phyloP scores from a whole-genome alignment of 2,329 filamentous ascomycete genomes.

The Penicillium psychrosexuale region DNA sequence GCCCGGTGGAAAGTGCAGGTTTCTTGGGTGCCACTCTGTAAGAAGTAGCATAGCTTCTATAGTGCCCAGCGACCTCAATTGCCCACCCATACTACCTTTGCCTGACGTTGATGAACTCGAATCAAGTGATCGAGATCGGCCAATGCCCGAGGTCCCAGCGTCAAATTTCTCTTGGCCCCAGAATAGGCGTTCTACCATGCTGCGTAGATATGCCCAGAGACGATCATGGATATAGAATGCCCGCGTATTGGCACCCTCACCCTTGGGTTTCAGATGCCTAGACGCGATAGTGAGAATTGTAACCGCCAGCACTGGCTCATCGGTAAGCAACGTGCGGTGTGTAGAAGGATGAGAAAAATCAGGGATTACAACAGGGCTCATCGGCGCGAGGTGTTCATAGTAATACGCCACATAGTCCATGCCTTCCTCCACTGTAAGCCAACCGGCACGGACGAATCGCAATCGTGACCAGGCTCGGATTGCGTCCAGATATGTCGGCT shows the following conservation, averaged over 20 bases:
- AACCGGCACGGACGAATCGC: constrained; percentile 91
- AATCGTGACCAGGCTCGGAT: constrained; percentile 86
- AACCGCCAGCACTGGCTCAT: constrained; percentile 89
- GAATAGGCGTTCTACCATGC: constrained; percentile 91
- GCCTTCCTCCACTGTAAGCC: constrained; percentile 91
- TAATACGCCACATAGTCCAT: constrained; percentile 96
- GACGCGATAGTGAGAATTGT: constrained; percentile 89
- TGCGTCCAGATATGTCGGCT: constrained; percentile 57
- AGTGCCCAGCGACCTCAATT: constrained; percentile 83
- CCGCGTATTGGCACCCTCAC: constrained; percentile 75
- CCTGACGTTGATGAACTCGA: constrained; percentile 54
- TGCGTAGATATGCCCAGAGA: constrained; percentile 88
- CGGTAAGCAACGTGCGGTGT: constrained; percentile 74
- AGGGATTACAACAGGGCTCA: constrained; percentile 90
- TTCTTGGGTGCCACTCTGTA: constrained; percentile 95
- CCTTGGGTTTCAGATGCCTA: constrained; percentile 75
- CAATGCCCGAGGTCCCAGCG: constrained; percentile 59
- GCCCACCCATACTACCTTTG: constrained; percentile 61
- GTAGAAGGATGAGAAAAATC: constrained; percentile 81
- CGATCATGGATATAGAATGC: constrained; percentile 92
- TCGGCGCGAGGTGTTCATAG: constrained; percentile 82
- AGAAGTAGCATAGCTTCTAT: constrained; percentile 92
- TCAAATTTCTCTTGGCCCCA: constrained; percentile 97
- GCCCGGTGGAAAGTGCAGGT: constrained; percentile 82
- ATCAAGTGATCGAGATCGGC: constrained; percentile 67